Base-by-base conservation (phyloP, 768 basidiomycete genomes). In the Basidioascus undulatus region DNA sequence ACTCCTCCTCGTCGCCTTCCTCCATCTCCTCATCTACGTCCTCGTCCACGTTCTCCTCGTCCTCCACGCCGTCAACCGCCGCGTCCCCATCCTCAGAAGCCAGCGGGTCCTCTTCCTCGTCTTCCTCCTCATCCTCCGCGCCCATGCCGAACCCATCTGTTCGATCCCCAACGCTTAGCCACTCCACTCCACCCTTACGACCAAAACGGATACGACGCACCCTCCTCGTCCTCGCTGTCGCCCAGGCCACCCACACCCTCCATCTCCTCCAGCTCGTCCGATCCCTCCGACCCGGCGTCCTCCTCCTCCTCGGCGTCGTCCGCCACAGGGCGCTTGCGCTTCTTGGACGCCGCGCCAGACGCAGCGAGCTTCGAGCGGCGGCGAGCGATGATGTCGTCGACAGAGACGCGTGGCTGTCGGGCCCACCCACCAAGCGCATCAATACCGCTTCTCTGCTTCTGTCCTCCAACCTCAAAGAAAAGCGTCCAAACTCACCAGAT, bases 1-100 rank as follows among this genome's bases (percentile, higher is more conserved):
- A 57, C 15, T 58, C 58, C 18, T 59, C 59, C 23, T 62, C 61
- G 11, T 55, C 62, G 15, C 62, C 62, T 16, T 55, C 59, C 8
- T 52, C 50, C 4, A 35, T 44, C 32, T 55, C 42, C 32, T 26
- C 46, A 8, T 50, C 55, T 13, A 49, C 48, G 6, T 42, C 47
- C 0, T 31, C 46, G 3, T 36, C 49, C 1, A 47, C 51, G 8
- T 55, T 53, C 5, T 44, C 49, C 5, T 44, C 45, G 3, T 44
- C 49, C 16, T 51, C 46, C 1, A 24, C 6, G 39, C 39, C 18
- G 39, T 38, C 38, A 7, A 44, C 47, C 11, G 12, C 44, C 5
- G 46, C 47, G 28, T 41, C 44, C 12, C n/a, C 38, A 20, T 48
- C 46, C 5, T 41, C 44, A 13, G 43, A 13, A 16, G 38, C 44